Evolutionary conservation across 306 rosid genomes (phyloP).

Genomic region (Castanopsis chinensis): DNA sequence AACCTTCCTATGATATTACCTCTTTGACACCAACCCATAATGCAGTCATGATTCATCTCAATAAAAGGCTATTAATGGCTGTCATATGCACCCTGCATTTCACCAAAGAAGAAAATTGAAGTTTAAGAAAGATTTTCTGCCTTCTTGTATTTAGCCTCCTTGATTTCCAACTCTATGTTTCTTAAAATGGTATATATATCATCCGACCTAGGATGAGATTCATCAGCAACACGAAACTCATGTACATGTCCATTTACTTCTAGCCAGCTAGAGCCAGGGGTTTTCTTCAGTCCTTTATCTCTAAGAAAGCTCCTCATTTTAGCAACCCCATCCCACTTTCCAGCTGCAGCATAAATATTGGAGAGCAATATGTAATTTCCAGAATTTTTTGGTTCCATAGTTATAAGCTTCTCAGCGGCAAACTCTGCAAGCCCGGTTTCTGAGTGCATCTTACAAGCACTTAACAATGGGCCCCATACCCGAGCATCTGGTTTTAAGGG

Average conservation of each 20-base stretch:
- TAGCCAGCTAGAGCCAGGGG: conserved; percentile 74
- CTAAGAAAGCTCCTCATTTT: conserved; percentile 67
- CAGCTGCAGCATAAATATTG: conserved; percentile 80
- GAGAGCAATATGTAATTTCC: conserved; percentile 76
- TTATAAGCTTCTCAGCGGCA: conserved; percentile 73
- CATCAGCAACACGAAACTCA: conserved; percentile 75
- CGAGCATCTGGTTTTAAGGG: conserved; percentile 63
- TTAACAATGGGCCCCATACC: conserved; percentile 74
- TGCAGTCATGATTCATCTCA: background rate
- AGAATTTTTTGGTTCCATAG: conserved; percentile 69
- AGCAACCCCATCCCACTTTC: conserved; percentile 74
- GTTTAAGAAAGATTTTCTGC: conserved; percentile 3
- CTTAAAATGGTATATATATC: conserved; percentile 51
- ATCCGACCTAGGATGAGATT: conserved; percentile 53
- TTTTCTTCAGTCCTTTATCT: conserved; percentile 65
- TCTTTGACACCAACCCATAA: background rate
- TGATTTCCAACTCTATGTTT: conserved; percentile 53
- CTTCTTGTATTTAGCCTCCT: conserved; percentile 24
- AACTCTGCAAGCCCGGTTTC: conserved; percentile 53
- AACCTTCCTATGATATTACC: background rate
- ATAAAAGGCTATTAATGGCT: background rate
- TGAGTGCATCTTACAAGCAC: conserved; percentile 67
- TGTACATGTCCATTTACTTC: conserved; percentile 57
- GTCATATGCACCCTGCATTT: background rate
- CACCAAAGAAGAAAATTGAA: background rate